A percentile compares a stretch with the other conserved stretches of the same genome.
Conservation (phyloP, 2,329 filamentous ascomycete species). For the Thielaviopsis punctulata region DNA sequence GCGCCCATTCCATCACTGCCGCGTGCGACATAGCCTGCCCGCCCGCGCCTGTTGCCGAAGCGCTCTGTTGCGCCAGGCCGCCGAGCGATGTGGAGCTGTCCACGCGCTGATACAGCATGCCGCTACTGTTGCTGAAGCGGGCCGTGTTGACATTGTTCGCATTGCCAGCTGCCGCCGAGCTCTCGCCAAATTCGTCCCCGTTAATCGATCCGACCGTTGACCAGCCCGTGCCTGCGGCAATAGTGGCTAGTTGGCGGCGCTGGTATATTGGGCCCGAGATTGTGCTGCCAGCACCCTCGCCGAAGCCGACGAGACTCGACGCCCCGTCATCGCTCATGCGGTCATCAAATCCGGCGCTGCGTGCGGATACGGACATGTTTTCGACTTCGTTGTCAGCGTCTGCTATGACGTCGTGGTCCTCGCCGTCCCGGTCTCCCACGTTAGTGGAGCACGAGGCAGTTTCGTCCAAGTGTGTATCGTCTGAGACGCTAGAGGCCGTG, state of each 20-base stretch:
- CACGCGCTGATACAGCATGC: conserved; percentile 5
- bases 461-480: conserved; percentile 33
- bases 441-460: conserved; percentile 4
- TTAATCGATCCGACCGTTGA: not conserved
- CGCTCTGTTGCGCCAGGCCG: conserved; percentile 1
- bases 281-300: conserved; percentile 76
- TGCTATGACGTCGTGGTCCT: conserved; percentile 42
- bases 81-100: conserved; percentile 8
- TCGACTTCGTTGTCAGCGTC: conserved; percentile 33
- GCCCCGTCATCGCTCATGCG: conserved; percentile 75
- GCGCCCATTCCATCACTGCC: conserved; percentile 9
- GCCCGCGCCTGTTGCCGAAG: not conserved
- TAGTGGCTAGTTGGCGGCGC: conserved; percentile 21
- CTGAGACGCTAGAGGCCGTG: conserved; percentile 44
- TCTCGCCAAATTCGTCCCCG: not conserved
- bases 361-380: conserved; percentile 38
- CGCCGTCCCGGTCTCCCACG: conserved; percentile 48
- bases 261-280: conserved; percentile 62
- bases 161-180: not conserved
- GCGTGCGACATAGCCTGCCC: conserved; percentile 7
- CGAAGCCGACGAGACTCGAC: conserved; percentile 76
- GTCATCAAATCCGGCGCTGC: conserved; percentile 39
- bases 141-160: not conserved
- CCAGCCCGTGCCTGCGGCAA: conserved; percentile 1
- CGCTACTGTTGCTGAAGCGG: not conserved